Conservation (phyloP, 768 basidiomycete species). For the Ramaria rubella region DNA sequence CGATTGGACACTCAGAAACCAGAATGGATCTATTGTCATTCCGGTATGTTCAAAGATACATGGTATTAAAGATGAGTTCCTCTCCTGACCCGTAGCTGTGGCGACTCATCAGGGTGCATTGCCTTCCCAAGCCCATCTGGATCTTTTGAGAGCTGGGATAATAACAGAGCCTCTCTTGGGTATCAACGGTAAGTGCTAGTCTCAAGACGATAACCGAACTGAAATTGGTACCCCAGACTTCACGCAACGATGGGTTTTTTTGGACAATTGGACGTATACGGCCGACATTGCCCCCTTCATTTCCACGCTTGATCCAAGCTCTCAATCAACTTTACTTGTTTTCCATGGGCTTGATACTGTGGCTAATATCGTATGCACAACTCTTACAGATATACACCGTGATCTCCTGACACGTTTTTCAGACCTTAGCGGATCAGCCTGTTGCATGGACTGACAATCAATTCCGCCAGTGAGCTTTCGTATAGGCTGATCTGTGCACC, state of each 20-base stretch:
- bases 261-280: slow-evolving; percentile 56
- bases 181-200: slow-evolving; percentile 38
- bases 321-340: slow-evolving; percentile 36
- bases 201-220: background rate
- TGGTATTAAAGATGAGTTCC: background rate
- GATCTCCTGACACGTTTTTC: slow-evolving; percentile 1
- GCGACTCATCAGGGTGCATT: slow-evolving; percentile 27
- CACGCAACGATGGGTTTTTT: slow-evolving; percentile 47
- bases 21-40: slow-evolving; percentile 48
- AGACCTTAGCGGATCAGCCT: slow-evolving; percentile 46
- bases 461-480: slow-evolving; percentile 34
- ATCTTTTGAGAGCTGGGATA: slow-evolving; percentile 44
- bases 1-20: slow-evolving; percentile 47
- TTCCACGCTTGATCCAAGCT: slow-evolving; percentile 16
- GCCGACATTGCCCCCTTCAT: slow-evolving; percentile 44
- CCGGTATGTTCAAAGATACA: slow-evolving; percentile 20
- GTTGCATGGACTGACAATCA: slow-evolving; percentile 55
- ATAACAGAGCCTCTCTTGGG: slow-evolving; percentile 49
- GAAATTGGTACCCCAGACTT: slow-evolving; percentile 32
- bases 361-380: slow-evolving; percentile 42
- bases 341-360: slow-evolving; percentile 55
- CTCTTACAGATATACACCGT: background rate
- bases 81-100: background rate
- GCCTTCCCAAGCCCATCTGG: slow-evolving; percentile 49
- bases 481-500: background rate